phyloP scores from a whole-genome alignment of 164 flowering plant genomes.

The Amborella trichopoda region DNA sequence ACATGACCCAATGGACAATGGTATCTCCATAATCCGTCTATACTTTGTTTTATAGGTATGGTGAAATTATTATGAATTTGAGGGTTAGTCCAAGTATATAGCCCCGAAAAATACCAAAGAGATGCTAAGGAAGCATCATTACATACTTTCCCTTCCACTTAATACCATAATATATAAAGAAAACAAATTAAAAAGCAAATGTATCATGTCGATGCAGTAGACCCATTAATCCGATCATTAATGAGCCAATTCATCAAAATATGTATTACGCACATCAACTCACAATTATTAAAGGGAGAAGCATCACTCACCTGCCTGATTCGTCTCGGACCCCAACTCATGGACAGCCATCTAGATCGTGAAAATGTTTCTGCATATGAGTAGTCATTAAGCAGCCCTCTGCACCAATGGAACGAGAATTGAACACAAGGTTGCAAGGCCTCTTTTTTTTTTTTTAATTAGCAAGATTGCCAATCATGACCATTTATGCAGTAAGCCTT shows the following conservation, averaged over 20 bases:
- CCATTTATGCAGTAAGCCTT: background rate
- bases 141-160: no score
- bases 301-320: constrained; percentile 56
- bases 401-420: constrained; percentile 12
- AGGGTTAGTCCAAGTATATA: no score
- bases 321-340: constrained; percentile 79
- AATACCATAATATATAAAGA: background rate
- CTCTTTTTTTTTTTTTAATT: background rate
- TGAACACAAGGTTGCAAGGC: background rate
- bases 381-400: constrained; percentile 72
- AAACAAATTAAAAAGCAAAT: background rate
- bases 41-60: no score
- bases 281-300: background rate
- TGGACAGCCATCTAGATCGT: constrained; percentile 72
- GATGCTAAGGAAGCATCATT: no score
- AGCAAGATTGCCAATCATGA: background rate
- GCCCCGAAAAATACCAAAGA: no score
- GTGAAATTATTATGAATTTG: no score
- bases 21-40: no score
- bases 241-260: background rate
- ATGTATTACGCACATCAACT: background rate
- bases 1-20: no score
- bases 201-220: background rate
- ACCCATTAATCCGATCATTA: no score
- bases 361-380: constrained; percentile 80